Evolutionary conservation across 1,139 yeast species (phyloP), one percentile per base, ranked within the genome.

Genomic region (Candida sanyaensis): DNA sequence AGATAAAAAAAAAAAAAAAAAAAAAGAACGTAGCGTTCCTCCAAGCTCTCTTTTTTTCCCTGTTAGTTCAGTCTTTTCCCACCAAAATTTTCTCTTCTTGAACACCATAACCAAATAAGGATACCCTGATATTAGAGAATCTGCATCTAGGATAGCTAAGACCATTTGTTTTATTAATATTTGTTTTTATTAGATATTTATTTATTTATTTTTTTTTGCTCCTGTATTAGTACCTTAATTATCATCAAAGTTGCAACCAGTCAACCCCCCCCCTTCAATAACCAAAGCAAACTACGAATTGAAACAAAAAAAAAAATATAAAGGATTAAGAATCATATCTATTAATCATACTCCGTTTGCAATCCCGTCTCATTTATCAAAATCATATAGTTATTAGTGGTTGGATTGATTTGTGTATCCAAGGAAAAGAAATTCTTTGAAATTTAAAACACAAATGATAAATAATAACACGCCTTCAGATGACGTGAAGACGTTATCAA

Each of bases 231-330:
- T 12, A 6, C 8, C 21, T 17, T 8, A 34, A 17, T 34, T 34
- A 34, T 21, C 38, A 34, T 11, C n/a, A 17, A 34, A 34, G 38
- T 34, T 34, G 38, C 38, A 34, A 34, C 38, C 38, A 6, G 24
- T 34, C 24, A 27, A 26, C 28, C 38, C 38, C 38, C 21, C 21
- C 21, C 3, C 21, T 17, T 17, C 21, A 34, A 34, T 24, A 34
- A 34, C 8, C 38, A 34, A 34, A 26, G 28, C 28, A 6, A 17
- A 17, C 21, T 17, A 17, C 21, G 24, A 7, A 33, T 17, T 13
- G 11, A n/a, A 13, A 33, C 13, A 13, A 13, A 33, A n/a, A 34
- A 34, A 21, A 34, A 34, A 34, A 26, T 26, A 26, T 8, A 6
- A 6, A 6, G 28, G 28, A 26, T 26, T 26, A 26, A 8, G 21